Evolutionary conservation across 305 asterid genomes (phyloP).

Genomic region (Fraxinus nigra): DNA sequence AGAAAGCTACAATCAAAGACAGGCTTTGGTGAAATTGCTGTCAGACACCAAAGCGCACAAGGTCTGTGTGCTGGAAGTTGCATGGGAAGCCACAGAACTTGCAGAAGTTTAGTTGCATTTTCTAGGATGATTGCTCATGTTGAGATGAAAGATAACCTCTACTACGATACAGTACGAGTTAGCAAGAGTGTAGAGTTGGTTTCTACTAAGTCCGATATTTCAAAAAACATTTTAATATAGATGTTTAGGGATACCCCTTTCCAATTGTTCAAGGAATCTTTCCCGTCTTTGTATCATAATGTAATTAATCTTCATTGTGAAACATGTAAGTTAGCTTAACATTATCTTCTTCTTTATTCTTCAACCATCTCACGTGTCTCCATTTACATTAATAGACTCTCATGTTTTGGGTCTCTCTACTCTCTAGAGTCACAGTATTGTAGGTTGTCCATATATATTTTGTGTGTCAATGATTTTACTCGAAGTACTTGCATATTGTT

Average conservation of each 20-base stretch:
- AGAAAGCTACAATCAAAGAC: background rate
- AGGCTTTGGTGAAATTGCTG: background rate
- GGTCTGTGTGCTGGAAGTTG: background rate
- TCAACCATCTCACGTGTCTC: background rate
- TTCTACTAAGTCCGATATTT: background rate
- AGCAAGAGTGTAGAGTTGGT: background rate
- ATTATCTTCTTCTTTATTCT: background rate
- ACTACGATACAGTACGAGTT: too few species aligned
- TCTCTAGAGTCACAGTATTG: background rate
- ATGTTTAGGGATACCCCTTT: background rate
- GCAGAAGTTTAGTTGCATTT: background rate
- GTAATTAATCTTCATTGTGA: too few species aligned
- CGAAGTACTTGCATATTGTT: background rate
- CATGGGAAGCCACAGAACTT: background rate
- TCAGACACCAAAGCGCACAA: background rate
- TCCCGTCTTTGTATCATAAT: background rate
- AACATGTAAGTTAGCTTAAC: background rate
- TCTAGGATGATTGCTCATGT: background rate
- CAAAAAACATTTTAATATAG: too few species aligned
- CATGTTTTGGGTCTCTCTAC: background rate
- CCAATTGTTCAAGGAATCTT: background rate
- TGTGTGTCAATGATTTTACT: background rate
- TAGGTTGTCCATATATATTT: background rate
- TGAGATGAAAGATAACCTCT: too few species aligned
- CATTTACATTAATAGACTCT: background rate